Percentiles rank a stretch among this genome's conserved stretches.
Conservation (phyloP, 1,284 basidiomycete genomes). For the Melampsora occidentalis region DNA sequence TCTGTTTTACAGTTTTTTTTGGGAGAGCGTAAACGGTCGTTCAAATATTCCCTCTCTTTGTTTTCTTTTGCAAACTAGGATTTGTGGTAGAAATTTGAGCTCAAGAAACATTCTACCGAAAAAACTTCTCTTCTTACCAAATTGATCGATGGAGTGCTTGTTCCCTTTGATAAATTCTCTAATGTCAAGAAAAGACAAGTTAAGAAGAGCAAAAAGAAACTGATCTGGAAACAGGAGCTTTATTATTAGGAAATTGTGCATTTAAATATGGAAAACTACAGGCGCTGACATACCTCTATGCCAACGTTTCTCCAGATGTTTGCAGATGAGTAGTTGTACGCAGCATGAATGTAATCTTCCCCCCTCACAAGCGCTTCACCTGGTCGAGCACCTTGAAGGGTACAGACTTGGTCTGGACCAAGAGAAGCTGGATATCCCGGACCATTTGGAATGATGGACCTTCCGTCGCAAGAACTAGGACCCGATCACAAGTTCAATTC, state of each 20-base stretch:
- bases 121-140: neutral
- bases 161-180: constrained; percentile 5
- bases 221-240: constrained; percentile 46
- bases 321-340: constrained; percentile 53
- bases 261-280: neutral
- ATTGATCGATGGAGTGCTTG: constrained; percentile 9
- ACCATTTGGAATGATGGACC: constrained; percentile 54
- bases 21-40: constrained; percentile 63
- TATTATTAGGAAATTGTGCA: neutral
- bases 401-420: constrained; percentile 56
- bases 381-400: constrained; percentile 52
- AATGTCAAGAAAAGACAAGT: constrained; percentile 56
- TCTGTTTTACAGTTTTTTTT: constrained; percentile 59
- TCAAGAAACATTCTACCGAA: too few relatives aligned
- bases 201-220: constrained; percentile 9
- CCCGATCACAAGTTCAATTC: neutral
- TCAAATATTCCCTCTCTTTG: constrained; percentile 66
- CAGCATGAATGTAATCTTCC: constrained; percentile 52
- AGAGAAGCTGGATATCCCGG: constrained; percentile 53
- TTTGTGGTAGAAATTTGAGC: too few relatives aligned
- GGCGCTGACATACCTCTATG: constrained; percentile 47
- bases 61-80: constrained; percentile 65
- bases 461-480: constrained; percentile 13
- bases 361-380: constrained; percentile 54
- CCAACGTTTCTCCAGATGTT: constrained; percentile 58